Evolutionary conservation across 73 alveolate species (phyloP).

Genomic region (Paramecium caudatum): DNA sequence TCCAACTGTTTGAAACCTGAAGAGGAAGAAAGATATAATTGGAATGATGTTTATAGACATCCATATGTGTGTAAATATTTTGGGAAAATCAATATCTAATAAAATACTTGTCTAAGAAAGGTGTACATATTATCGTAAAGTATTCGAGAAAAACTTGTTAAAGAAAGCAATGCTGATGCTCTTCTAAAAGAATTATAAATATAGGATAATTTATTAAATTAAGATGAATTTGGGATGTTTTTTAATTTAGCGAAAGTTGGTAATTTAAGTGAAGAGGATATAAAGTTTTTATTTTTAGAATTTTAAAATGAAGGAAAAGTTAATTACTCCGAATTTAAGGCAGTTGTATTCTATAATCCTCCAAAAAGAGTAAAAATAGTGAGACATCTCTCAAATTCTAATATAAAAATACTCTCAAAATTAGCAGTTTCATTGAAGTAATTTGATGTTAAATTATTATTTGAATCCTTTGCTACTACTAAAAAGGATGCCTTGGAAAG

Average conservation of each 20-base stretch:
- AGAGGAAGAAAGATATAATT: constrained; percentile 65
- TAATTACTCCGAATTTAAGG: constrained; percentile 39
- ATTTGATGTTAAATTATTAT: constrained; percentile 37
- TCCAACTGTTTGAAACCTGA: constrained; percentile 45
- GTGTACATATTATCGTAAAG: not conserved
- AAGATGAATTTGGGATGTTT: constrained; percentile 26
- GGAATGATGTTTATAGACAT: constrained; percentile 73
- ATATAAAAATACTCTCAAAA: constrained; percentile 16
- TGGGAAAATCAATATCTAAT: not conserved
- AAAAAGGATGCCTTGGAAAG: constrained; percentile 40
- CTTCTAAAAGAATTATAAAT: constrained; percentile 33
- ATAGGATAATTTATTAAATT: constrained; percentile 15
- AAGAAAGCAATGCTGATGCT: constrained; percentile 4
- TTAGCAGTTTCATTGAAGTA: constrained; percentile 29
- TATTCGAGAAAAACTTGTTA: constrained; percentile 51
- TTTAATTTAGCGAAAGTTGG: not conserved
- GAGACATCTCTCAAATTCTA: constrained; percentile 31
- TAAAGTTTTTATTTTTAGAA: not conserved
- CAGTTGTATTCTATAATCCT: not conserved
- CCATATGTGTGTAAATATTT: constrained; percentile 68
- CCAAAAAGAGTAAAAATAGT: constrained; percentile 35
- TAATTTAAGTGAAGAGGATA: not conserved
- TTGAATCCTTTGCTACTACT: constrained; percentile 51
- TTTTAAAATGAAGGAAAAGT: constrained; percentile 23
- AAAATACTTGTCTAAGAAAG: constrained; percentile 47